These are phyloP conservation scores for Alternaria metachromatica DNA, from an alignment of 2,329 filamentous ascomycete species.

Conservation along the genomic window DNA sequence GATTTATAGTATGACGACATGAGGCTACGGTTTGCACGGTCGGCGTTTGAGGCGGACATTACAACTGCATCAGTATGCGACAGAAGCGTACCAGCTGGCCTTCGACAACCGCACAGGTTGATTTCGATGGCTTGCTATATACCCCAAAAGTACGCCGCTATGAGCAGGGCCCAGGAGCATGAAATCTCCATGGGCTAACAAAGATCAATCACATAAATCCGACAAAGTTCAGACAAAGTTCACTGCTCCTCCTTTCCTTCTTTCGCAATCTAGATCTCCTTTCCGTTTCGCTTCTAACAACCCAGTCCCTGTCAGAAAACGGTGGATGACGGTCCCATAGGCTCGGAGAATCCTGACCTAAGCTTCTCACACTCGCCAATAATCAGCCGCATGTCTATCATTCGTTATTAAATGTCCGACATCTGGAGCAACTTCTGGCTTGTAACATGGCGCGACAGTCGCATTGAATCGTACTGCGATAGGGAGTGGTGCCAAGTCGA, in stretches of 20 bases:
- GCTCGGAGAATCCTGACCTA: constrained; percentile 2
- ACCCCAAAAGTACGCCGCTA: constrained; percentile 23
- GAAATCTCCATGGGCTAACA: neutral
- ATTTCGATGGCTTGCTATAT: constrained; percentile 18
- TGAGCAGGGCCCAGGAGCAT: constrained; percentile 3
- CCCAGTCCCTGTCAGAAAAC: neutral
- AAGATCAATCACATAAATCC: constrained; percentile 4
- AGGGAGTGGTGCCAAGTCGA: constrained; percentile 17
- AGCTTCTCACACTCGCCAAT: constrained; percentile 1
- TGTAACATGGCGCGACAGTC: constrained; percentile 6
- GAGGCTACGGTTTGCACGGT: constrained; percentile 21
- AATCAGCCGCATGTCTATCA: constrained; percentile 3
- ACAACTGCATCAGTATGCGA: constrained; percentile 16
- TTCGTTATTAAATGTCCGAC: constrained; percentile 8
- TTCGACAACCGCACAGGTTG: constrained; percentile 15
- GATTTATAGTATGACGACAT: constrained; percentile 14
- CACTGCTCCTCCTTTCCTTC: neutral
- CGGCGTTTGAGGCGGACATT: constrained; percentile 19
- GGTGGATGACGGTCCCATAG: constrained; percentile 2
- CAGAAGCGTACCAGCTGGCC: constrained; percentile 8
- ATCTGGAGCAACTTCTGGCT: neutral
- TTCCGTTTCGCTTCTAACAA: neutral
- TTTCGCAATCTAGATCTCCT: neutral
- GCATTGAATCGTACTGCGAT: constrained; percentile 5
- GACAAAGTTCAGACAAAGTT: constrained; percentile 2